phyloP scores from a whole-genome alignment of 2,329 filamentous ascomycete genomes.

The Zymoseptoria brevis region DNA sequence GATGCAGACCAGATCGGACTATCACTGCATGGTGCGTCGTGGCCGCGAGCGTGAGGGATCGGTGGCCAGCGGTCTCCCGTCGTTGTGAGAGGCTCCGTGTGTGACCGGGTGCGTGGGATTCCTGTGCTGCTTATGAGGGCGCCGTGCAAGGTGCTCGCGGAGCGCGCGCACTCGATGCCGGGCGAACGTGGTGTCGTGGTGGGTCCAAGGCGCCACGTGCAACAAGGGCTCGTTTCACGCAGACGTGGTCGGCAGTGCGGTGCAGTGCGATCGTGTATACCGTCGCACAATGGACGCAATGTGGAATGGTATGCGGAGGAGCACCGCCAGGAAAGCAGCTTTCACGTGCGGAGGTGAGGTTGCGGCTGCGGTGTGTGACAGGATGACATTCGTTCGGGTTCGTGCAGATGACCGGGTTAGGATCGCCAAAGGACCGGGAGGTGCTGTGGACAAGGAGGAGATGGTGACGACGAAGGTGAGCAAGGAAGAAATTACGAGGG shows the following conservation, averaged over 20 bases:
- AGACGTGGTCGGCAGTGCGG: neutral
- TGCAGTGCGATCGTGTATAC: neutral
- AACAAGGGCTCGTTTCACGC: neutral
- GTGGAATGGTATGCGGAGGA: neutral
- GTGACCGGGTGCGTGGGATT: neutral
- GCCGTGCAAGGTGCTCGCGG: neutral
- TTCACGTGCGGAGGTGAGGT: neutral
- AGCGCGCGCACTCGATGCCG: neutral
- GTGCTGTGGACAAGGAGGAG: neutral
- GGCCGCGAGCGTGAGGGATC: neutral
- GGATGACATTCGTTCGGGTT: neutral
- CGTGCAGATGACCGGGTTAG: neutral
- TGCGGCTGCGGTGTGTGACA: neutral
- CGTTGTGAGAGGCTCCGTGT: neutral
- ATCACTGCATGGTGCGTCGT: neutral
- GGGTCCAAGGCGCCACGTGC: neutral
- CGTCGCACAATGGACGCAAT: neutral
- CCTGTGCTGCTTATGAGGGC: neutral
- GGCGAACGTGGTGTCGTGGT: neutral
- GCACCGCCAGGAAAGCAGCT: neutral
- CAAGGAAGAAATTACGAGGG: neutral
- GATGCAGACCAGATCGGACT: neutral
- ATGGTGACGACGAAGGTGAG: neutral
- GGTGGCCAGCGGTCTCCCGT: neutral
- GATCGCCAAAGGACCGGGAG: neutral